Evolutionary conservation across 2,329 filamentous ascomycete genomes (phyloP), one percentile per base, ranked within the genome.

Genomic region (Fusarium citri): DNA sequence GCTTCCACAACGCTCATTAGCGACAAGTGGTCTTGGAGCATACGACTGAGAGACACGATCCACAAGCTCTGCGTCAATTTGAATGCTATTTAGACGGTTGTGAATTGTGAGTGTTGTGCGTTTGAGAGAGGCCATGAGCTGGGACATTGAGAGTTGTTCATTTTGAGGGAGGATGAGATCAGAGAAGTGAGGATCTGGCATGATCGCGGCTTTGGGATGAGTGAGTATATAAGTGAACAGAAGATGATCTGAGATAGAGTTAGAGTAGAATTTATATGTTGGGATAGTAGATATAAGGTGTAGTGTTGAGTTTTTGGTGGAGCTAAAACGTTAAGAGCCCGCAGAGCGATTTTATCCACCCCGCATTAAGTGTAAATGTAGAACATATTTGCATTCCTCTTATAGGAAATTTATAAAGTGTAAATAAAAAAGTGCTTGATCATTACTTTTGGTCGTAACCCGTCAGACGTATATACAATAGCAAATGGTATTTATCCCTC

Each of bases 1-100:
- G 80, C 93, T 95, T 1, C 96, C 96, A 78, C 96, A 98, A 64
- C 96, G 88, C 83, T 98, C 94, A 77, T 99, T 99, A 30, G 95
- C 94, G 16, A 98, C 84, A 3, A 98, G 83, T 0, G 94, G 94
- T 3, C 95, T 83, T 5, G 62, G 62, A 5, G 41, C 72, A 60
- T 85, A 88, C 0, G 85, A 83, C 3, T 79, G 77, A 2, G 88
- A 86, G 0, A 94, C 90, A 10, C 83, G 77, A 25, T 82, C 79
- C 23, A 96, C 92, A 78, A 98, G 98, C 3, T 79, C 78, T 11
- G 94, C 91, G 79, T 98, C 96, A 28, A 86, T 82, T 64, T 85
- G 83, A 78, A 98, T 95, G 28, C 94, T 97, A 30, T 83, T 82
- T 15, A 99, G 88, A 18, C 95, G 91, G 82, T 98, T 97, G 70